Evolutionary conservation across 2,329 filamentous ascomycete genomes (phyloP).

Genomic region (Sporothrix inflata): DNA sequence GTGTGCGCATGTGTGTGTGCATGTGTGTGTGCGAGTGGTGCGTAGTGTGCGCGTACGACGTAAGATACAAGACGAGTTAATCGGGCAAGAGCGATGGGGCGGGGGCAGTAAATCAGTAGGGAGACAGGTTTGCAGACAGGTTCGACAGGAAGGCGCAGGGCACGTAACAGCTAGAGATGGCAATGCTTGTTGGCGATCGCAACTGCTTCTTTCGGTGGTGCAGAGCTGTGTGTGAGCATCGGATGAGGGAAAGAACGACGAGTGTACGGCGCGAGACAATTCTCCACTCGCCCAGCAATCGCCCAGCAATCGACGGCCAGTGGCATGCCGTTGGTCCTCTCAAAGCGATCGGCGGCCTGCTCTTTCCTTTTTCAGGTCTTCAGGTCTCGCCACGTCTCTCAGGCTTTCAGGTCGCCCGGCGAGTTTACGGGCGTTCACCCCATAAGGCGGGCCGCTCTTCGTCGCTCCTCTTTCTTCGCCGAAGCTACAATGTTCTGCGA

Average conservation of each 20-base stretch:
- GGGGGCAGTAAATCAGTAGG: neutral
- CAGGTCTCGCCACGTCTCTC: neutral
- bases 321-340: neutral
- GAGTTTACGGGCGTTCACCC: neutral
- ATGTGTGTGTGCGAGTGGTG: neutral
- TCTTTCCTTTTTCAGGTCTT: neutral
- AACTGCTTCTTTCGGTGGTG: neutral
- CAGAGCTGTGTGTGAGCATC: slow-evolving; percentile 7
- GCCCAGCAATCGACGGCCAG: neutral
- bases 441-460: neutral
- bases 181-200: slow-evolving; percentile 21
- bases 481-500: neutral
- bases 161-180: neutral
- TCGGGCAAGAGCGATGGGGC: slow-evolving; percentile 16
- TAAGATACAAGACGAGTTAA: neutral
- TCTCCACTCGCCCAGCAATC: slow-evolving; percentile 5
- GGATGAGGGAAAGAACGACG: slow-evolving; percentile 26
- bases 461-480: neutral
- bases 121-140: neutral
- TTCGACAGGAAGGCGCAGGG: neutral
- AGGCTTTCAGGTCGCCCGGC: neutral
- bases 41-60: slow-evolving; percentile 6
- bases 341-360: slow-evolving; percentile 9
- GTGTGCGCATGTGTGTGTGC: neutral
- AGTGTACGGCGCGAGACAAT: neutral